These are phyloP conservation scores for Colletotrichum spaethianum DNA, from an alignment of 2,329 filamentous ascomycete genomes.

Conservation along the genomic window DNA sequence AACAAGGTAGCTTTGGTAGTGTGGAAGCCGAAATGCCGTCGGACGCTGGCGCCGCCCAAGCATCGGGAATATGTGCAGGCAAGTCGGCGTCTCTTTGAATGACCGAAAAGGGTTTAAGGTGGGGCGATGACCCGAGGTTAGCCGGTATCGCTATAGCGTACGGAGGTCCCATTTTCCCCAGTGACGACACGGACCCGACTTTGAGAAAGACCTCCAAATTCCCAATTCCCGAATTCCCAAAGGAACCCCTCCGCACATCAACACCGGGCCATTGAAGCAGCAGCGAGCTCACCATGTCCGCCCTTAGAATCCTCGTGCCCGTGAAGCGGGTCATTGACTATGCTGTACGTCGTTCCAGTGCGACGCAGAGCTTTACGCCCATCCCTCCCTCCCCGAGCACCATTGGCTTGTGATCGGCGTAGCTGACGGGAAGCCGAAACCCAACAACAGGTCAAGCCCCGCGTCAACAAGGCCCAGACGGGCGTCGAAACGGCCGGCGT, in stretches of 20 bases:
- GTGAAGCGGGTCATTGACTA: constrained; percentile 91
- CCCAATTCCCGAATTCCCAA: constrained; percentile 42
- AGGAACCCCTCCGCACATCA: constrained; percentile 25
- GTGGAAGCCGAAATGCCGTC: constrained; percentile 3
- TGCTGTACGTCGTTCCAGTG: constrained; percentile 71
- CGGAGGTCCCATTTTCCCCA: constrained; percentile 43
- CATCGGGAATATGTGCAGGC: constrained; percentile 5
- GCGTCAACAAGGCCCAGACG: constrained; percentile 81
- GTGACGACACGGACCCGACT: constrained; percentile 38
- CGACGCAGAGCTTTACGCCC: neutral
- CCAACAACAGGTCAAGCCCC: constrained; percentile 73
- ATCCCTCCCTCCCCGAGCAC: neutral
- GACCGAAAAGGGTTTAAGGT: constrained; percentile 38
- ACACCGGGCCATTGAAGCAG: constrained; percentile 32
- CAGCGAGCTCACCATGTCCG: constrained; percentile 41
- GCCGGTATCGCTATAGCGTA: constrained; percentile 53
- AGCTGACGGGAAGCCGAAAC: constrained; percentile 29
- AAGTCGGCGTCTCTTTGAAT: constrained; percentile 29
- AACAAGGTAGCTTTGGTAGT: neutral
- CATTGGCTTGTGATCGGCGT: constrained; percentile 30
- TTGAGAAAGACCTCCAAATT: constrained; percentile 33
- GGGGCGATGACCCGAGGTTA: constrained; percentile 56
- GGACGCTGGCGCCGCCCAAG: neutral
- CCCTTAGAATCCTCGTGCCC: constrained; percentile 76
- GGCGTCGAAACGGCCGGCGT: constrained; percentile 93